Base-by-base conservation (phyloP, 768 basidiomycete genomes). In the Pleurotus platypus region DNA sequence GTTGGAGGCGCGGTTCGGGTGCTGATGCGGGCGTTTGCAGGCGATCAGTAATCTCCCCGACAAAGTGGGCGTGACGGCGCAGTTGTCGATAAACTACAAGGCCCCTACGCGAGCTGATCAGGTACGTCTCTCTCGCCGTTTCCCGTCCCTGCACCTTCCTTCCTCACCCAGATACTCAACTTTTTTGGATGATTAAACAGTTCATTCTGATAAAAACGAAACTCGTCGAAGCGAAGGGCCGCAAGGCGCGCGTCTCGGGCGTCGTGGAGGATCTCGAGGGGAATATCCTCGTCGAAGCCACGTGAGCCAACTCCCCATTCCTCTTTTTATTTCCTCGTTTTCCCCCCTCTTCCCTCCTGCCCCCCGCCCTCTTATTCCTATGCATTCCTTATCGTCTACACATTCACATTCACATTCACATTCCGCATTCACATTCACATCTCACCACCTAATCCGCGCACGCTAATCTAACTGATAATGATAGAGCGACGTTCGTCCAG, bases 11-110 rank as follows among this genome's bases (percentile, higher is more conserved):
- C 24, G 24, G n/a, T 12, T 61, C 20, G 20, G 20, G 20, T 20
- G 20, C 20, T 20, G 37, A 46, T 55, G 47, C 55, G 50, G 4
- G 48, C 39, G 18, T 35, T 9, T 57, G 0, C 55, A 96, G 93
- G 94, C 96, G 9, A 81, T 95, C 43, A 77, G 80, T 49, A 92
- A 93, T 66, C 74, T 98, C 0, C 93, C 94, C 0, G 87, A 90
- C 18, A 87, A 90, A 66, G 86, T 98, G 42, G 96, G 92, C 15
- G 95, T 98, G 9, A 99, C 96, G 0, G 96, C 95, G 1, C 89
- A 83, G 43, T 76, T 99, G 42, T 78, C 78, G 3, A 69, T 98
- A 49, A 85, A 86, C 63, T 99, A 94, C 72, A 85, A 82, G 53
- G 89, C 92, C 1, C 96, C 96, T 0, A 93, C 92, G 2, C 83